Conservation (phyloP, 2,329 filamentous ascomycete genomes). For the Cercospora citrullina region DNA sequence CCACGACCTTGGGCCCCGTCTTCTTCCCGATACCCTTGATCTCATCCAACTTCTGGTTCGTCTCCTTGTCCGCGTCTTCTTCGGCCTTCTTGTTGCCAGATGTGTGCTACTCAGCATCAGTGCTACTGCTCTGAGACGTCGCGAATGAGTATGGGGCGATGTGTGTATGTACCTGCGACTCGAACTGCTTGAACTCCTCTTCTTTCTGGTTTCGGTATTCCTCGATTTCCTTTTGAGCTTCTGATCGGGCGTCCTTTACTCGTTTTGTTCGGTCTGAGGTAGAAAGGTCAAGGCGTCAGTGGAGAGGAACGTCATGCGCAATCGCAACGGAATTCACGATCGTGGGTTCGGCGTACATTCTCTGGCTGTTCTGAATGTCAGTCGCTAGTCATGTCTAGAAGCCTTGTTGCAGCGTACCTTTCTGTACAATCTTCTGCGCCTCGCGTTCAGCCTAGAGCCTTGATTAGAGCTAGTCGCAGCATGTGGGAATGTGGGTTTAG, state of each 20-base stretch:
- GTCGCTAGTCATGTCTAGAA: conserved; percentile 23
- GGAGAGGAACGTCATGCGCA: conserved; percentile 8
- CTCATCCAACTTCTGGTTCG: conserved; percentile 75
- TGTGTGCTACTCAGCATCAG: conserved; percentile 65
- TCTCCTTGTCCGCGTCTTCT: conserved; percentile 74
- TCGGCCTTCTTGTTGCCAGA: conserved; percentile 79
- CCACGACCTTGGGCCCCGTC: conserved; percentile 75
- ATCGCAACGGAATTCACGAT: conserved; percentile 6
- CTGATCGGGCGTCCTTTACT: conserved; percentile 92
- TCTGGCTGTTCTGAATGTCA: conserved; percentile 68
- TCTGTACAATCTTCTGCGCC: conserved; percentile 98
- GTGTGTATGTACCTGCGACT: conserved; percentile 63
- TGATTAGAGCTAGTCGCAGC: conserved; percentile 40
- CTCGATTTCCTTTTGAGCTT: conserved; percentile 97
- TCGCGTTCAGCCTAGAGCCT: conserved; percentile 82
- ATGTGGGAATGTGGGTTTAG: conserved; percentile 38
- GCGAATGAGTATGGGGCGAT: background rate
- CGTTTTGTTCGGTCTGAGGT: conserved; percentile 85
- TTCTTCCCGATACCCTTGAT: conserved; percentile 80
- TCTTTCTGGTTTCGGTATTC: conserved; percentile 89
- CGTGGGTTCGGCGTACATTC: conserved; percentile 65
- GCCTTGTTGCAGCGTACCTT: conserved; percentile 61
- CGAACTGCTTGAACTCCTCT: conserved; percentile 90
- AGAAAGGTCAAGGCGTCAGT: conserved; percentile 24
- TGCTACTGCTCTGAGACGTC: background rate